These are phyloP conservation scores for Paecilomyces niveus DNA, from an alignment of 2,329 filamentous ascomycete genomes.

Conservation along the genomic window DNA sequence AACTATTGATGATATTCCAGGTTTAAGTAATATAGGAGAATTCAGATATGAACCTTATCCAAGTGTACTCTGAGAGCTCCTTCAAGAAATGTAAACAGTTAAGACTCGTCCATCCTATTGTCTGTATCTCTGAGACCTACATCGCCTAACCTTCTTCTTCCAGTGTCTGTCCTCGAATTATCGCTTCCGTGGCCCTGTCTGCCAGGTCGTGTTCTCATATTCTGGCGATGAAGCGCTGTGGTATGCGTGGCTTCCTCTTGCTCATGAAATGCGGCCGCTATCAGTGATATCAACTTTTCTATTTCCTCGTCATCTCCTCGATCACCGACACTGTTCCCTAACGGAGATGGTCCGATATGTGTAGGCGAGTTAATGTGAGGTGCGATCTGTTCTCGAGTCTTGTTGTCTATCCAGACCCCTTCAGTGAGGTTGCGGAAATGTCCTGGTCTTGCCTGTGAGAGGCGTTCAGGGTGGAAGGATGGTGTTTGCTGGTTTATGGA, in stretches of 20 bases:
- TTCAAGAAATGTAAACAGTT: too few relatives aligned
- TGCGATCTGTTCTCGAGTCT: not conserved
- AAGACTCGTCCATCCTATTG: not conserved
- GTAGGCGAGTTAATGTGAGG: not conserved
- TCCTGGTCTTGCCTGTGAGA: not conserved
- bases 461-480: not conserved
- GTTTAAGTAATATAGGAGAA: not conserved
- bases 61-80: not conserved
- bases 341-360: not conserved
- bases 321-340: not conserved
- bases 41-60: not conserved
- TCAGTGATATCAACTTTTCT: not conserved
- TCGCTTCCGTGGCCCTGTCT: not conserved
- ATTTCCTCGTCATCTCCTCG: not conserved
- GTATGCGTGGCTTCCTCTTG: not conserved
- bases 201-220: not conserved
- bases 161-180: not conserved
- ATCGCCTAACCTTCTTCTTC: not conserved
- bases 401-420: not conserved
- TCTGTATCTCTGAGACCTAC: not conserved
- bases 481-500: not conserved
- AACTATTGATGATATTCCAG: not conserved
- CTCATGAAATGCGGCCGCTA: not conserved
- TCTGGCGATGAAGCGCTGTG: not conserved
- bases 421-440: not conserved